Percentiles rank a stretch among this genome's conserved stretches.
These are phyloP conservation scores for Phytophthora lateralis DNA, from an alignment of 352 stramenopile genomes.

Conservation along the genomic window DNA sequence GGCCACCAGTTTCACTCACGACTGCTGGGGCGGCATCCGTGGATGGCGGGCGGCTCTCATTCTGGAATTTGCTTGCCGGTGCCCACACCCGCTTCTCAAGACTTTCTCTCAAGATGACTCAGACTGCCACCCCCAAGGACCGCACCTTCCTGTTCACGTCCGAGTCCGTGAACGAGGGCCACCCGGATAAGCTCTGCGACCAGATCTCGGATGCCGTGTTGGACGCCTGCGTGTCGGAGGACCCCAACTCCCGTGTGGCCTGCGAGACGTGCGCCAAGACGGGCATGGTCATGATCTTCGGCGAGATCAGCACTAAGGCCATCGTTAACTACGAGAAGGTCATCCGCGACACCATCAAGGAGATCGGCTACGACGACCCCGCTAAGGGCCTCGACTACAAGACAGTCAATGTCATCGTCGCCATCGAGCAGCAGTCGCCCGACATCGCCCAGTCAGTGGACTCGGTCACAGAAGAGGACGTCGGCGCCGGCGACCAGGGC, in stretches of 20 bases:
- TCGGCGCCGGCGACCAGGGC: slow-evolving; percentile 98
- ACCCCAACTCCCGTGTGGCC: slow-evolving; percentile 98
- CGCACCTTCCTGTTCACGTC: slow-evolving; percentile 97
- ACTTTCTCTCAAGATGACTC: slow-evolving; percentile 53
- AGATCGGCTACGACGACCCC: slow-evolving; percentile 99
- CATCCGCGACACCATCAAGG: slow-evolving; percentile 98
- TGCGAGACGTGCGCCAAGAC: slow-evolving; percentile 99
- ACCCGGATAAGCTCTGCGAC: slow-evolving; percentile 99
- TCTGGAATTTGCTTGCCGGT: slow-evolving; percentile 58
- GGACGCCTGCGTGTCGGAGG: slow-evolving; percentile 97
- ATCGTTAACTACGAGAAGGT: slow-evolving; percentile 99
- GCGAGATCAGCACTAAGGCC: slow-evolving; percentile 99
- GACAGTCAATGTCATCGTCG: slow-evolving; percentile 99
- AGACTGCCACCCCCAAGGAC: slow-evolving; percentile 50
- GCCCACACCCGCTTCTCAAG: slow-evolving; percentile 12
- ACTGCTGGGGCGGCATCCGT: slow-evolving; percentile 3
- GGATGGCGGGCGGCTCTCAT: slow-evolving; percentile 28
- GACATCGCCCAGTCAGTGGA: slow-evolving; percentile 99
- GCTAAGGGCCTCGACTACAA: slow-evolving; percentile 99
- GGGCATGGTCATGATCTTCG: slow-evolving; percentile 99
- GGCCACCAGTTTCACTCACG: slow-evolving; percentile 9
- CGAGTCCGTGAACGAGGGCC: slow-evolving; percentile 99
- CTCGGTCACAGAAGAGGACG: slow-evolving; percentile 96
- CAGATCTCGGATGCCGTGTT: slow-evolving; percentile 99
- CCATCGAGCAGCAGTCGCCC: slow-evolving; percentile 99